These are phyloP conservation scores for Malassezia yamatoensis DNA, from an alignment of 1,284 basidiomycete genomes.

Conservation along the genomic window DNA sequence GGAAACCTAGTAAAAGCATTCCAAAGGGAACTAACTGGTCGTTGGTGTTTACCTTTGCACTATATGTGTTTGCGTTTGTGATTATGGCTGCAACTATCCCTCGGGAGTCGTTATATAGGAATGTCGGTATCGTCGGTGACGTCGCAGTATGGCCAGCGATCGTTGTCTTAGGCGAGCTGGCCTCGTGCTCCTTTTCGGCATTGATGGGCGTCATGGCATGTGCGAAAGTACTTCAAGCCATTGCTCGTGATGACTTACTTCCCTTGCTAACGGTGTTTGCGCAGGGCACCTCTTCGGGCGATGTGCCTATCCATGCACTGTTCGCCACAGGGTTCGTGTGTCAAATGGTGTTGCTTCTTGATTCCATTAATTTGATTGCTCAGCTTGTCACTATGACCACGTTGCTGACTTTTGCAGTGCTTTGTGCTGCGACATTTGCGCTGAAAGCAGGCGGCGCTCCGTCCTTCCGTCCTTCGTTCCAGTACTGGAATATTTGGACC, in stretches of 20 bases:
- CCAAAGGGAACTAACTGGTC: slow-evolving; percentile 47
- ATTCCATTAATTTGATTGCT: slow-evolving; percentile 45
- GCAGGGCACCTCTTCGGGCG: slow-evolving; percentile 40
- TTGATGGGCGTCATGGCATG: slow-evolving; percentile 47
- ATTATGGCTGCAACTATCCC: slow-evolving; percentile 43
- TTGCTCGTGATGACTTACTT: slow-evolving; percentile 43
- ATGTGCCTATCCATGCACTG: slow-evolving; percentile 43
- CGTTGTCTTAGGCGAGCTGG: slow-evolving; percentile 42
- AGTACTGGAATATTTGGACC: slow-evolving; percentile 48
- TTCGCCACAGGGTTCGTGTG: slow-evolving; percentile 39
- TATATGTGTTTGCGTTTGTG: slow-evolving; percentile 39
- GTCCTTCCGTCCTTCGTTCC: slow-evolving; percentile 46
- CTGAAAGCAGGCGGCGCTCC: slow-evolving; percentile 47
- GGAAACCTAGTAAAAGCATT: slow-evolving; percentile 47
- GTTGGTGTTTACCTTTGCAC: slow-evolving; percentile 39
- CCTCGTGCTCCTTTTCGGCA: slow-evolving; percentile 43
- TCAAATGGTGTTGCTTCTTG: slow-evolving; percentile 40
- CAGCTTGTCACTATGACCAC: slow-evolving; percentile 48
- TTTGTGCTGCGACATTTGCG: slow-evolving; percentile 42
- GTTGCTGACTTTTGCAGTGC: slow-evolving; percentile 43
- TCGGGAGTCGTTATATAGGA: slow-evolving; percentile 39
- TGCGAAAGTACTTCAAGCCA: slow-evolving; percentile 44
- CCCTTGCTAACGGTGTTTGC: slow-evolving; percentile 39
- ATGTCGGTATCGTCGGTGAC: slow-evolving; percentile 42
- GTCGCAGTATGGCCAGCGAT: slow-evolving; percentile 40